Base-by-base conservation (phyloP, 768 basidiomycete genomes). In the Panaeolus cyanescens region DNA sequence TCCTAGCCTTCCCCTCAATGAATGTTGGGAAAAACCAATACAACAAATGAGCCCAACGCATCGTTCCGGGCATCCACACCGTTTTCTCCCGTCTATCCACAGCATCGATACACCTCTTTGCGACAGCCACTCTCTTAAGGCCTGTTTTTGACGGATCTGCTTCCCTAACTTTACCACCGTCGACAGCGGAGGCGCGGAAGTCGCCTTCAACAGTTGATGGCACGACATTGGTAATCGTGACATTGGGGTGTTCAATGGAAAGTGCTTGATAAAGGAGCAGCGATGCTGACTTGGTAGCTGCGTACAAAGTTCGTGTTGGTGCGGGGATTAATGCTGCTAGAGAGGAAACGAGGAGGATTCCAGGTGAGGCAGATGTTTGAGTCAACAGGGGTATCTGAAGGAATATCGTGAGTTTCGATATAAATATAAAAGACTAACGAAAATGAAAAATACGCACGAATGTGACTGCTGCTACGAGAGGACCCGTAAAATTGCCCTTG, bases 241-340 rank as follows among this genome's bases (percentile, higher is more conserved):
- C 84, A 2, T 73, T 68, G 5, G 91, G 90, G 63, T 94, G 89
- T 65, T 95, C 93, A 61, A 93, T 90, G 4, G 92, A 78, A 32
- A 95, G 85, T 0, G 89, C 80, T 72, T 92, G 91, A 72, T 87
- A 94, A 59, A 95, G 85, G 5, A 89, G 64, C 30, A 92, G 82
- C 1, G 90, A 86, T 0, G 94, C 91, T 2, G 89, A 80, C 72
- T 98, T 97, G 9, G 90, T 92, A 3, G 93, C 86, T 0, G 83
- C 86, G 70, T 98, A 98, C 33, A 98, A 75, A 0, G 92, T 77
- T 6, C 95, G 88, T 0, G 92, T 94, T 0, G 95, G 95, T 0
- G 95, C 86, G 2, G 95, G 92, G 33, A 95, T 87, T 5, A 89
- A 78, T 2, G 92, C 86, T 2, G 89, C 95, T 2, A 90, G 77